Percentiles rank a stretch among this genome's conserved stretches.
Conservation (phyloP, 208 protist genomes). For the Strigomonas galati region DNA sequence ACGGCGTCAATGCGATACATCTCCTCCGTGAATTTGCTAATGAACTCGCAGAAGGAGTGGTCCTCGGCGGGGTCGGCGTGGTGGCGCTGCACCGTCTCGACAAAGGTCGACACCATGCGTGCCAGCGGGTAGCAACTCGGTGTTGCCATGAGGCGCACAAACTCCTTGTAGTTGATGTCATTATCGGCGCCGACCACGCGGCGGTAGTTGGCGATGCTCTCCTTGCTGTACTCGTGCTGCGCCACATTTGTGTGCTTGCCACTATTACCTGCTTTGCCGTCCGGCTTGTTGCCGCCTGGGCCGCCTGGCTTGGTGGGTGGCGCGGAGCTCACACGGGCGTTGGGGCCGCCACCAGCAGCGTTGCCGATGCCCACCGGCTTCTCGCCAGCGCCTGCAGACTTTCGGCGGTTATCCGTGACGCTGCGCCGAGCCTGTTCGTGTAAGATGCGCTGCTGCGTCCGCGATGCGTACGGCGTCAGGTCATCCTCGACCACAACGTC, state of each 20-base stretch:
- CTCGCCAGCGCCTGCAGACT: no score
- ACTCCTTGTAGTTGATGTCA: conserved; percentile 65
- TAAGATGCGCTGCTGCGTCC: conserved; percentile 2
- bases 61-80: conserved; percentile 25
- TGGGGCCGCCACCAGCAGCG: no score
- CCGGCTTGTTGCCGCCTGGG: neutral
- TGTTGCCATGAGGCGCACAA: conserved; percentile 52
- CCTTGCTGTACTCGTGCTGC: conserved; percentile 48
- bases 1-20: conserved; percentile 25
- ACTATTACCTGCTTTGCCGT: neutral
- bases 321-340: no score
- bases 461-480: conserved; percentile 13
- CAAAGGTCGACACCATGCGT: conserved; percentile 47
- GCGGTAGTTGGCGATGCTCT: conserved; percentile 67
- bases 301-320: no score
- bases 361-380: no score
- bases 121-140: conserved; percentile 32
- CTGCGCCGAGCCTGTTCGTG: neutral
- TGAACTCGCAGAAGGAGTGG: conserved; percentile 1
- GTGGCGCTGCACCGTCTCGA: conserved; percentile 27
- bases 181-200: conserved; percentile 55
- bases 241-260: conserved; percentile 17
- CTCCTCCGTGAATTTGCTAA: conserved; percentile 20
- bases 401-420: no score
- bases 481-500: conserved; percentile 21